phyloP scores from a whole-genome alignment of 2,329 filamentous ascomycete species.

The Herpotrichia juniperi region DNA sequence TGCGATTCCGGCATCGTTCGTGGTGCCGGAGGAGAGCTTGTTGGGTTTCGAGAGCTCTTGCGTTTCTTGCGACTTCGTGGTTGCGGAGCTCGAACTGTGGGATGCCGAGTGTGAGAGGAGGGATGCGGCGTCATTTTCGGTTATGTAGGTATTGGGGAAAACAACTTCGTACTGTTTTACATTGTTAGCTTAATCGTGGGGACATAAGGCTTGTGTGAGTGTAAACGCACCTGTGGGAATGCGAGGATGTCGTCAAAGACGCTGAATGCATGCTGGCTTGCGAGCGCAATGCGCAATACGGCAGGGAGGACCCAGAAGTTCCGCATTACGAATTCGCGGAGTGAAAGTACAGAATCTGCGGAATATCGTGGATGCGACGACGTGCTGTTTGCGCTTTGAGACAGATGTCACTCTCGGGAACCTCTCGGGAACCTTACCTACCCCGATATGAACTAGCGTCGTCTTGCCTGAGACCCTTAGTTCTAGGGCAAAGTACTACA shows the following conservation, averaged over 20 bases:
- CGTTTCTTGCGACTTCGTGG: conserved; percentile 40
- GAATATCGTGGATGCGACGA: neutral
- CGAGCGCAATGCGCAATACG: conserved; percentile 55
- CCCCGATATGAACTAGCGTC: conserved; percentile 1
- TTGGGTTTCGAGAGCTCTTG: conserved; percentile 42
- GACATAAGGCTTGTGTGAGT: conserved; percentile 4
- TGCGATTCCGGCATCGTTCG: conserved; percentile 22
- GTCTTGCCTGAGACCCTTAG: no score
- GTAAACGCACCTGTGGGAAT: conserved; percentile 74
- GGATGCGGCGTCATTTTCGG: conserved; percentile 70
- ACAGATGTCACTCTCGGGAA: conserved; percentile 21
- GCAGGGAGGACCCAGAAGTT: conserved; percentile 56
- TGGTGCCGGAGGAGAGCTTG: conserved; percentile 20
- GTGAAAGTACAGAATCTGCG: neutral
- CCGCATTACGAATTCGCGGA: conserved; percentile 41
- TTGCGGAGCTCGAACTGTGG: conserved; percentile 31
- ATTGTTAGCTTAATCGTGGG: conserved; percentile 14
- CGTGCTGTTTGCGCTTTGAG: conserved; percentile 8
- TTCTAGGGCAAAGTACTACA: no score
- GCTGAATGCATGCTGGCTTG: conserved; percentile 71
- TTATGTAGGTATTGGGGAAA: conserved; percentile 75
- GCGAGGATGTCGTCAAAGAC: conserved; percentile 88
- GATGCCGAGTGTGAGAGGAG: conserved; percentile 54
- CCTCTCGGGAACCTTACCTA: conserved; percentile 6
- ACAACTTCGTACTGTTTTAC: conserved; percentile 74